Evolutionary conservation across 805 yeast species (phyloP), one percentile per base, ranked within the genome.

Genomic region (Cyberlindnera lachancei): DNA sequence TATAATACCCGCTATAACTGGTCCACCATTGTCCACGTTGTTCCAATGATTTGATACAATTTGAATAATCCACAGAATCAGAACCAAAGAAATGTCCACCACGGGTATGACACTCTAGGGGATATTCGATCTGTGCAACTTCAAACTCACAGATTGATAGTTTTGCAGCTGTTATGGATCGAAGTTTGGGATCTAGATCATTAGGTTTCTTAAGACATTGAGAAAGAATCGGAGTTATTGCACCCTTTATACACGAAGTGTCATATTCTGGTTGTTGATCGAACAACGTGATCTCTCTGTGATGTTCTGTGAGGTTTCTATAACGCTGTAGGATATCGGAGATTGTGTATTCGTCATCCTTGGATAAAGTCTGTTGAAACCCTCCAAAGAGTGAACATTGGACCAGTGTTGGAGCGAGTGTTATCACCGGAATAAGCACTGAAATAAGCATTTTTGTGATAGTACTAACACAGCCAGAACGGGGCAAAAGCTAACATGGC

Each of bases 21-120:
- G 87, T 78, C 90, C 90, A 80, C 68, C 79, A 73, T 42, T 78
- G 81, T 0, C 74, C 61, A 3, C 61, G 55, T 15, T 44, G 44
- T 34, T 71, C 70, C 24, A 73, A 39, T 3, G 58, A 53, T 4
- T 41, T 31, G 19, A 73, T 55, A 38, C 80, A 75, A 1, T 36
- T 40, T 15, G 52, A 51, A 28, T 52, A 42, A 22, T 53, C 41
- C 5, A 46, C 34, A 4, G 31, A 29, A 9, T 34, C 38, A 10
- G 30, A 25, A 7, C 36, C 27, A 17, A 27, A 28, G 31, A 27
- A 35, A 41, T 67, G 63, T 1, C 35, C n/a, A 26, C 18, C 17
- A 4, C 25, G 20, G 6, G 31, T 13, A 7, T 11, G 66, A 18
- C 56, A 51, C 23, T 48, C 52, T 0, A 4, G 12, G 1, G 56